Evolutionary conservation across 2,329 filamentous ascomycete species (phyloP), one percentile per base, ranked within the genome.

Genomic region (Cladosporium sp.): DNA sequence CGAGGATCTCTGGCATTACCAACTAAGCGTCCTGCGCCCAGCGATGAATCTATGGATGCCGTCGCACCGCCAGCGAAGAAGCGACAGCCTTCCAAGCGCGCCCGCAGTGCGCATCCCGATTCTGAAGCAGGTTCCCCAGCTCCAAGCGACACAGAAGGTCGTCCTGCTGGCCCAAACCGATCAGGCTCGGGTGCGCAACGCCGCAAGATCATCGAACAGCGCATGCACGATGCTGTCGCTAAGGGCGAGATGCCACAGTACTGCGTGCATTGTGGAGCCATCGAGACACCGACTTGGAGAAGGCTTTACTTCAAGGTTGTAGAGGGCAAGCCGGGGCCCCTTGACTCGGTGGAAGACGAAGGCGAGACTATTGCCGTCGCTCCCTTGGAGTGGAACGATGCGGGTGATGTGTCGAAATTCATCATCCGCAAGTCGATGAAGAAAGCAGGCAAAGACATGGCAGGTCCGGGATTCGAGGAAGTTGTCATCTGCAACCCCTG

Each of bases 251-350:
- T 93, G 83, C 95, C 95, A 0, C 89, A 90, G 0, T 98, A 89
- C 74, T 99, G 95, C 76, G 87, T 87, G 68, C 97, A 98, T 72
- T 99, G 95, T 72, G 95, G 95, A 6, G 91, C 93, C 7, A 96
- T 99, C 65, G 91, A 98, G 72, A 99, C 95, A 0, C 92, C 94
- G 0, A 97, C 94, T 0, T 99, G 95, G 95, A 89, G 95, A 67
- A 95, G 94, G 74, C 92, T 95, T 14, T 97, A 90, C 84, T 88
- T 88, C n/a, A 92, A 92, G 73, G 84, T 91, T 8, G 84, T 89
- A 54, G 81, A 86, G 18, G 93, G 92, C 1, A 84, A 84, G 34
- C 92, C 92, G 0, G 84, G 86, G 3, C 86, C 89, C 66, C 84
- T 91, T 56, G 87, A 92, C 66, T 87, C 89, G 63, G 91, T 89